Evolutionary conservation across 768 basidiomycete genomes (phyloP).

Genomic region (Lactifluus subvellereus): DNA sequence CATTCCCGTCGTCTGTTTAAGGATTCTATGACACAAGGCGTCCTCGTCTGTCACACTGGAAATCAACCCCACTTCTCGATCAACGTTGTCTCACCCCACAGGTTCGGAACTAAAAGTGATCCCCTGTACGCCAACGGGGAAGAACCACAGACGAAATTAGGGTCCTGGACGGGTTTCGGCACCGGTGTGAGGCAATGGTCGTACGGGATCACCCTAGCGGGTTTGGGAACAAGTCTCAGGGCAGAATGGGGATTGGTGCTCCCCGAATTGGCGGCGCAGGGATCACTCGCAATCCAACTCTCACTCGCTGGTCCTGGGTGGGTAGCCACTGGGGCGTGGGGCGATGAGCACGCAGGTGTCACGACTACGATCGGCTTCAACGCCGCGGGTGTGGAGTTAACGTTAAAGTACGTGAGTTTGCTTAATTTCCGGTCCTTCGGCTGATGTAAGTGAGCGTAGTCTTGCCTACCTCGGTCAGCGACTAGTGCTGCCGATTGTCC

Average conservation of each 20-base stretch:
- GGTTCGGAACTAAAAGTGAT: conserved; percentile 11
- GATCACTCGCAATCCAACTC: conserved; percentile 46
- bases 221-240: conserved; percentile 42
- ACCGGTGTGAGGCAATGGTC: conserved; percentile 43
- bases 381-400: conserved; percentile 44
- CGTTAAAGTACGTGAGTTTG: conserved; percentile 47
- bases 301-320: conserved; percentile 43
- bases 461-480: conserved; percentile 52
- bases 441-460: conserved; percentile 33
- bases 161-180: conserved; percentile 49
- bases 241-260: conserved; percentile 49
- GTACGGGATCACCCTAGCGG: conserved; percentile 44
- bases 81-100: conserved; percentile 15
- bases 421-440: conserved; percentile 18
- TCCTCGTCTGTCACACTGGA: conserved; percentile 17
- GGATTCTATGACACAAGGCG: conserved; percentile 23
- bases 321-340: conserved; percentile 46
- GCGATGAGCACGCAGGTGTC: conserved; percentile 39
- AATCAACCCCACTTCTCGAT: conserved; percentile 17
- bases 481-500: conserved; percentile 49
- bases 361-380: conserved; percentile 42
- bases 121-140: conserved; percentile 13
- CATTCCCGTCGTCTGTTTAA: conserved; percentile 24
- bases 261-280: conserved; percentile 48
- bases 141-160: conserved; percentile 29